Percentiles rank a stretch among this genome's conserved stretches.
phyloP scores from a whole-genome alignment of 306 rosid species.

The Vigna trinervia region DNA sequence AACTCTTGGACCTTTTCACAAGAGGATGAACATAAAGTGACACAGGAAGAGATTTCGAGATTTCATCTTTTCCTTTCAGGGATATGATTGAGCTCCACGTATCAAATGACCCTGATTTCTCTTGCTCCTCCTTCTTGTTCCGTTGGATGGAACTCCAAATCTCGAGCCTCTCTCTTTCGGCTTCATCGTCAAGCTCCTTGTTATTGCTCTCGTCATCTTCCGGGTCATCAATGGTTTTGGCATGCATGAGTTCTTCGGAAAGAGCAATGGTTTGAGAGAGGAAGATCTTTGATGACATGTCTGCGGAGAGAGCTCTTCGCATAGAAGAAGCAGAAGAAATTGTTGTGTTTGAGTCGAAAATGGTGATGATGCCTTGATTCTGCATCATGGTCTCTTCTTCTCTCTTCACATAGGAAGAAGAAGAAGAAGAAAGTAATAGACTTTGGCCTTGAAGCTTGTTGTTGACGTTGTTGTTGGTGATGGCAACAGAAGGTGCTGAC shows the following conservation, averaged over 20 bases:
- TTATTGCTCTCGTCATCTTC: conserved; percentile 37
- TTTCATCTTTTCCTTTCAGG: conserved; percentile 50
- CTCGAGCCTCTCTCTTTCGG: conserved; percentile 47
- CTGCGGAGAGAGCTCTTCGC: conserved; percentile 84
- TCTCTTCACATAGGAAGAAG: background rate
- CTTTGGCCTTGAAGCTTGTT: conserved; percentile 14
- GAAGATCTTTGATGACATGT: conserved; percentile 92
- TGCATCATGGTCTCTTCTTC: conserved; percentile 43
- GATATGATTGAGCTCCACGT: conserved; percentile 66
- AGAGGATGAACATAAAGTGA: conserved; percentile 86
- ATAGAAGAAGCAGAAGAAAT: conserved; percentile 55
- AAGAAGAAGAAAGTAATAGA: background rate
- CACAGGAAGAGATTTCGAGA: conserved; percentile 45
- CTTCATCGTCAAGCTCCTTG: conserved; percentile 38
- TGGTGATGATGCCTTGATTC: conserved; percentile 74
- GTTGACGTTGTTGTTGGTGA: conserved; percentile 41
- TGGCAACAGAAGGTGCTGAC: conserved; percentile 34
- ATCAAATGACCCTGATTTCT: conserved; percentile 48
- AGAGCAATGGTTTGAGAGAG: conserved; percentile 66
- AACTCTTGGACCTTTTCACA: conserved; percentile 63
- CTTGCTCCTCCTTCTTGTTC: conserved; percentile 45
- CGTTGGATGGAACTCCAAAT: conserved; percentile 60
- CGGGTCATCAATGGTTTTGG: conserved; percentile 36
- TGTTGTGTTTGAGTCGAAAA: conserved; percentile 53
- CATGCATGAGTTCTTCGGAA: conserved; percentile 49